Base-by-base conservation (phyloP, 768 basidiomycete genomes). In the Lactarius hatsudake region DNA sequence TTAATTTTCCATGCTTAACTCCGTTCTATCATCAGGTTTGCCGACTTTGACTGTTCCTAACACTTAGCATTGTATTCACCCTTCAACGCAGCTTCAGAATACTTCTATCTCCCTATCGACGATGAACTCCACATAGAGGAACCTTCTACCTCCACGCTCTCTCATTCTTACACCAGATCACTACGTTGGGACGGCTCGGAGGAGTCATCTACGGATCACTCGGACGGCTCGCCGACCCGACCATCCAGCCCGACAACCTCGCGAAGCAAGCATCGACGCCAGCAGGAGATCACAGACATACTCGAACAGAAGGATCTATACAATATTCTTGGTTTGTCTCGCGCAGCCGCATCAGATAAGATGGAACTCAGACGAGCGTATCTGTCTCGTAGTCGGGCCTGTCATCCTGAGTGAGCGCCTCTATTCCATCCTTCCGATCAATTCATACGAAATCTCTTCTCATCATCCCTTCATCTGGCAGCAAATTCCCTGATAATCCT, bases 371-470 rank as follows among this genome's bases (percentile, higher is more conserved):
- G 93, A 51, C 81, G 91, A 30, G 91, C 90, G 23, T 95, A 93
- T 76, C 84, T 95, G 61, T 78, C 83, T 0, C 81, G 92, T 38
- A 93, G 91, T 75, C 83, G 81, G 70, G 82, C 85, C 9, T 94
- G 92, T 70, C 93, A 94, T 73, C 93, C 93, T 78, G 93, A 95
- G 93, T 94, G 66, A 69, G 91, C 83, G 62, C 23, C 40, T 36
- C 54, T 20, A 40, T n/a, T 26, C 18, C 8, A 18, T 58, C 26
- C 43, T 43, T 54, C 48, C 12, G 23, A 40, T 20, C 56, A 23
- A 15, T 43, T 26, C 15, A 7, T 60, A 18, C 45, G 60, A 40
- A 42, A 20, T 28, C 3, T 36, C 17, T 43, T 67, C 23, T 28
- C 60, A 30, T 15, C 48, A 12, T 10, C 1, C 28, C 30, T 55